phyloP scores from a whole-genome alignment of 345 rosid species.

The Raphanus raphanistrum region DNA sequence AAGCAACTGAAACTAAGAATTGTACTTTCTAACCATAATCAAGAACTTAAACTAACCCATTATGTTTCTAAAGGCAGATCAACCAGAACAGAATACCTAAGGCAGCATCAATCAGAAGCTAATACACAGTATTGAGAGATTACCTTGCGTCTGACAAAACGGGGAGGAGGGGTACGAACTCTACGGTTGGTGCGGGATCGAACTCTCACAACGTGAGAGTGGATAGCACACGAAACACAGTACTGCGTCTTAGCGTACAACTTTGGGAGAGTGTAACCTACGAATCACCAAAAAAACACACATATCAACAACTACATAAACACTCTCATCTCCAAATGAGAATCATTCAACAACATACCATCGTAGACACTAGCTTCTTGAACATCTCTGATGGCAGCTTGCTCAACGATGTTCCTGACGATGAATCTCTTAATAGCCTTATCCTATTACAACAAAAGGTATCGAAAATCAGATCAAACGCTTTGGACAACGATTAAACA shows the following conservation, averaged over 20 bases:
- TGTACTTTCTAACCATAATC: background rate
- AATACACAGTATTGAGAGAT: background rate
- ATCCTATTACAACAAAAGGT: slow-evolving; percentile 42
- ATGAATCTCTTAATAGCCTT: slow-evolving; percentile 85
- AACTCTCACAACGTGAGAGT: slow-evolving; percentile 92
- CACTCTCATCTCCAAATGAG: background rate
- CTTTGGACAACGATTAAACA: too few species aligned
- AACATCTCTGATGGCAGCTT: slow-evolving; percentile 89
- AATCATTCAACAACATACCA: slow-evolving; percentile 34
- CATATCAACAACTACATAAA: background rate
- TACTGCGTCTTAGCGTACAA: slow-evolving; percentile 78
- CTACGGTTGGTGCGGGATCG: slow-evolving; percentile 74
- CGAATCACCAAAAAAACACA: background rate
- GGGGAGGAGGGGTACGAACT: slow-evolving; percentile 81
- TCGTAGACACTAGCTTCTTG: slow-evolving; percentile 88
- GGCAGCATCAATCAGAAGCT: too few species aligned
- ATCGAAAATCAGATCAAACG: background rate
- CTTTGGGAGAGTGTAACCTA: slow-evolving; percentile 77
- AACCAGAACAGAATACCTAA: background rate
- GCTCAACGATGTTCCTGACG: slow-evolving; percentile 91
- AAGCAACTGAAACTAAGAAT: background rate
- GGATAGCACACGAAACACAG: slow-evolving; percentile 94
- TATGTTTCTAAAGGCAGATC: background rate
- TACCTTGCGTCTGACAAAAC: slow-evolving; percentile 82
- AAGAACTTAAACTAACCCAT: background rate